These are phyloP conservation scores for Talaromyces verruculosus DNA, from an alignment of 2,329 filamentous ascomycete species.

Conservation along the genomic window DNA sequence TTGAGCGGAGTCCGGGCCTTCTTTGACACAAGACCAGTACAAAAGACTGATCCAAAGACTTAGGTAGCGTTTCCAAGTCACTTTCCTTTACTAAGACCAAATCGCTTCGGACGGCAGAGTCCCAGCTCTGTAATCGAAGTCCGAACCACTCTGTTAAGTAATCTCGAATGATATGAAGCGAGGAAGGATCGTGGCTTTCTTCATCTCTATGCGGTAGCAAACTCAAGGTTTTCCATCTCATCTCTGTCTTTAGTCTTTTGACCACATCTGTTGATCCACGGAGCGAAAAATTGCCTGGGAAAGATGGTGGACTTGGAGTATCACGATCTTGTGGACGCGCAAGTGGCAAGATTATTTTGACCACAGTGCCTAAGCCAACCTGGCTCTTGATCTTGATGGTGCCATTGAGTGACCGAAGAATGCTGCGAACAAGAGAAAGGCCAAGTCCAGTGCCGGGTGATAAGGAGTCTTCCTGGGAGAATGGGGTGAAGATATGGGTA, in stretches of 20 bases:
- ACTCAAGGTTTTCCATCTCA: neutral
- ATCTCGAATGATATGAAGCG: neutral
- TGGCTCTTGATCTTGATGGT: constrained; percentile 54
- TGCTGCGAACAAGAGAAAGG: constrained; percentile 58
- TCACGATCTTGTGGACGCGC: neutral
- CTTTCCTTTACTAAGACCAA: neutral
- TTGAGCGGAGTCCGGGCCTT: neutral
- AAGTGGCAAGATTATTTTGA: constrained; percentile 47
- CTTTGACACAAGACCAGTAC: neutral
- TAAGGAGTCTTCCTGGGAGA: constrained; percentile 60
- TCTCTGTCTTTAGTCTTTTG: neutral
- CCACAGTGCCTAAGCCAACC: constrained; percentile 51
- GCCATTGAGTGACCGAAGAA: constrained; percentile 58
- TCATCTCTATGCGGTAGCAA: neutral
- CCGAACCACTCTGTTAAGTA: neutral
- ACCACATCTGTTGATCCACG: neutral
- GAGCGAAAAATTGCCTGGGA: neutral
- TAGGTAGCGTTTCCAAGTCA: neutral
- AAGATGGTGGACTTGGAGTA: neutral
- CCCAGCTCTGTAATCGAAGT: neutral
- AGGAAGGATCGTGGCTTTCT: neutral
- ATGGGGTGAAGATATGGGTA: constrained; percentile 58
- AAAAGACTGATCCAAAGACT: neutral
- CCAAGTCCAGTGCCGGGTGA: constrained; percentile 62
- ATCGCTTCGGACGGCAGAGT: neutral